Evolutionary conservation across 169 alveolate species (phyloP), one percentile per base, ranked within the genome.

Genomic region (Neospora caninum): DNA sequence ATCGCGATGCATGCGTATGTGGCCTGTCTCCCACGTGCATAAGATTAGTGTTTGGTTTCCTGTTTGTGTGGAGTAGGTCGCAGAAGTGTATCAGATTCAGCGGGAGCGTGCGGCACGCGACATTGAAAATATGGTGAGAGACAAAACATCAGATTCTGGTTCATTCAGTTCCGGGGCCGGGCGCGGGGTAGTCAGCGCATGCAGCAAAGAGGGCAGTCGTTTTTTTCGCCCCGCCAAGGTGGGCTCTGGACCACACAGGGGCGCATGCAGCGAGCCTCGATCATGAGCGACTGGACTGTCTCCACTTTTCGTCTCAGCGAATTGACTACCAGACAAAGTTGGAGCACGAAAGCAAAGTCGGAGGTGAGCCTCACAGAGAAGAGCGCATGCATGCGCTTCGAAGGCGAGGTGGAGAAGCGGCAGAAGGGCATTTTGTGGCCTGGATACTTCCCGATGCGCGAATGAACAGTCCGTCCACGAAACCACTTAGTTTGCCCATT

Each of bases 101-200:
- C 88, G 88, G 53, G 31, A 41, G 64, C 88, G 88, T 16, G 64
- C 88, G 39, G 39, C 36, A 2, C 53, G 88, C 53, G 88, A 82
- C 36, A 41, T 82, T 31, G 67, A 82, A 25, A 82, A 82, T 34
- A 82, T 82, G 88, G 88, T 82, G 39, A 45, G 88, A 69, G 29
- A 4, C 80, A n/a, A 4, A 6, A 4, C 31, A 6, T 69, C 41
- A n/a, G 58, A 49, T 49, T 49, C 58, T 49, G 58, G 58, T 4
- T 49, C 13, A 4, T 49, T 49, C 58, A 49, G 13, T 13, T 49
- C 58, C 58, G 58, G 58, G 58, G 22, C 58, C 13, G 58, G 58
- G 13, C n/a, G n/a, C n/a, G n/a, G 13, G 58, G 58, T 7, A 49
- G 13, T 7, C 13, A 4, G 58, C 58, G 58, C 58, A 49, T 49